Conservation (phyloP, 768 basidiomycete genomes). For the Hydnum rufescens region DNA sequence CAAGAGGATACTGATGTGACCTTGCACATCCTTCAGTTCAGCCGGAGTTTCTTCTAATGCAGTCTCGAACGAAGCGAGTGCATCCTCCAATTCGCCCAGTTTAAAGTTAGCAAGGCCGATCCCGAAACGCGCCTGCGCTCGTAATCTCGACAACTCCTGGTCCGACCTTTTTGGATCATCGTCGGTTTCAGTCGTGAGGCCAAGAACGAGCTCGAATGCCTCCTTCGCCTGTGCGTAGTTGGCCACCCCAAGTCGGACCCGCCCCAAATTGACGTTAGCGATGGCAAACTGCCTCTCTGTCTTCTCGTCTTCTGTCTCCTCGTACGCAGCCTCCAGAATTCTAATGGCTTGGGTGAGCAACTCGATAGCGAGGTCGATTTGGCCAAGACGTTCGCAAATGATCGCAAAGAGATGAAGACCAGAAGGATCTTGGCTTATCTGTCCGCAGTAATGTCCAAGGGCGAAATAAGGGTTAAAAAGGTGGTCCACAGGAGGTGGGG, state of each 20-base stretch:
- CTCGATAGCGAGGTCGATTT: slow-evolving; percentile 36
- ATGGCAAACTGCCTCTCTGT: slow-evolving; percentile 65
- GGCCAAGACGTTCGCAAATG: slow-evolving; percentile 67
- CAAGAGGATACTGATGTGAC: slow-evolving; percentile 60
- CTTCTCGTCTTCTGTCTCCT: slow-evolving; percentile 59
- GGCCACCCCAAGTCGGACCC: slow-evolving; percentile 41
- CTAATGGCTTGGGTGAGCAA: slow-evolving; percentile 41
- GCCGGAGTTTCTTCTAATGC: slow-evolving; percentile 38
- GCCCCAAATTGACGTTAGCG: slow-evolving; percentile 64
- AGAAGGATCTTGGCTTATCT: slow-evolving; percentile 44
- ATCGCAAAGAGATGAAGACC: slow-evolving; percentile 72
- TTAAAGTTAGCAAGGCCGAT: slow-evolving; percentile 54
- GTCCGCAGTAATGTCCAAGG: slow-evolving; percentile 52
- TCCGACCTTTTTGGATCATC: slow-evolving; percentile 19
- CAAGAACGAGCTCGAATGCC: slow-evolving; percentile 52
- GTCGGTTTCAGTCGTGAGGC: slow-evolving; percentile 38
- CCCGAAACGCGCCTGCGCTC: slow-evolving; percentile 48
- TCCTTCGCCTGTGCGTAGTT: slow-evolving; percentile 43
- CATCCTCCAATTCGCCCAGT: slow-evolving; percentile 37
- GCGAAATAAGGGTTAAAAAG: slow-evolving; percentile 65
- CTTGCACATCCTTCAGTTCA: slow-evolving; percentile 26
- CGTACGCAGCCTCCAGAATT: slow-evolving; percentile 73
- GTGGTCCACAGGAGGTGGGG: slow-evolving; percentile 22
- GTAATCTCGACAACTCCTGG: slow-evolving; percentile 20
- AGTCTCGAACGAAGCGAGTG: slow-evolving; percentile 45